phyloP scores from a whole-genome alignment of 257 asterid species.

The Solanum commersonii region DNA sequence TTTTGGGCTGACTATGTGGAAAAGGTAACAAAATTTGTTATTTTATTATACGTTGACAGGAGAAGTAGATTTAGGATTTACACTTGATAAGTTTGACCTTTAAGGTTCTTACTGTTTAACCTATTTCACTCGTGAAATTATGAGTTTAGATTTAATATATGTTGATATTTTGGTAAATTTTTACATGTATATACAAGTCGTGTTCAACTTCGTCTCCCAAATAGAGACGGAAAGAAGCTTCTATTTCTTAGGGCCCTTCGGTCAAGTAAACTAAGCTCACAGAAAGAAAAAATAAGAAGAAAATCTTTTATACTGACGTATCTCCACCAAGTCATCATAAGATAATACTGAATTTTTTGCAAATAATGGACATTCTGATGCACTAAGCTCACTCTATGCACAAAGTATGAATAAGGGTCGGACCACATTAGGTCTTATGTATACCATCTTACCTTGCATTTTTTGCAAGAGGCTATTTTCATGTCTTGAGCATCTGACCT shows the following conservation, averaged over 20 bases:
- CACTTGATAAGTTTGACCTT: background rate
- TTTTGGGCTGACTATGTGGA: conserved; percentile 29
- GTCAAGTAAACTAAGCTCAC: background rate
- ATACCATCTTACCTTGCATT: background rate
- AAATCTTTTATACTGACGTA: background rate
- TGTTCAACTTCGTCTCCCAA: background rate
- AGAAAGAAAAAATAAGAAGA: background rate
- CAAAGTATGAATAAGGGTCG: background rate
- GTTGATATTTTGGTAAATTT: background rate
- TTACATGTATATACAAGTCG: background rate
- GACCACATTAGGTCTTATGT: background rate
- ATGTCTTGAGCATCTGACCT: too few species aligned
- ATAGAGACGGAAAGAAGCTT: background rate
- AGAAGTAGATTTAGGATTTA: background rate
- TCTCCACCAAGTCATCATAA: background rate
- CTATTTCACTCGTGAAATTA: background rate
- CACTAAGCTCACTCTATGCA: background rate
- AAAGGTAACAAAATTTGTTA: conserved; percentile 4
- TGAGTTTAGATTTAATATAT: background rate
- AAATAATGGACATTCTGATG: background rate
- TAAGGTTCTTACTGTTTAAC: background rate
- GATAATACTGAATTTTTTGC: background rate
- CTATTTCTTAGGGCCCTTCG: background rate
- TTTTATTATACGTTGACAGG: background rate
- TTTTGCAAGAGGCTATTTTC: background rate